A percentile compares a stretch with the other conserved stretches of the same genome.
Conservation (phyloP, 129 eudicot species). For the Tanacetum coccineum region DNA sequence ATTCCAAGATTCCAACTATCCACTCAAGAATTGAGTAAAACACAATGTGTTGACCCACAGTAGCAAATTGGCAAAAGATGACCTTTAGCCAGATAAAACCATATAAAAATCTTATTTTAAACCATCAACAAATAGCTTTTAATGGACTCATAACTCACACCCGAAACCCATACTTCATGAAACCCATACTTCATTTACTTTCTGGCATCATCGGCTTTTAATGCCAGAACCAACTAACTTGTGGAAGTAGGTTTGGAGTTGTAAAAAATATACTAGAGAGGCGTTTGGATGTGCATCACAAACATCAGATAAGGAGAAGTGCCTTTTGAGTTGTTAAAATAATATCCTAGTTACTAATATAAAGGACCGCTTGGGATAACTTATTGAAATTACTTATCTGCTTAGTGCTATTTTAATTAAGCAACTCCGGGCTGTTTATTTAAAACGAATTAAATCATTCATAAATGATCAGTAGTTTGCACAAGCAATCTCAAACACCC, state of each 20-base stretch:
- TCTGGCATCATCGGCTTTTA: neutral
- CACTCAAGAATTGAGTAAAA: too few species aligned
- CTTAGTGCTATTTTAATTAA: too few species aligned
- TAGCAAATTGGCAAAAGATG: neutral
- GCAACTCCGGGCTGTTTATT: neutral
- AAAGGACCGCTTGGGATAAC: too few species aligned
- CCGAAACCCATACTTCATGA: neutral
- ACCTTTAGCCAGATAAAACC: neutral
- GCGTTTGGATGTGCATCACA: too few species aligned
- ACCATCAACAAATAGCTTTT: neutral
- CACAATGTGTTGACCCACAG: neutral
- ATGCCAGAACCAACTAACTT: neutral
- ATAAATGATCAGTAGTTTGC: neutral
- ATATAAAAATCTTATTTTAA: neutral
- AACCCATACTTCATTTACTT: neutral
- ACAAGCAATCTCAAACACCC: too few species aligned
- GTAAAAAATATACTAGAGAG: too few species aligned
- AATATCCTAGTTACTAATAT: too few species aligned
- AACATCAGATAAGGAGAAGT: too few species aligned
- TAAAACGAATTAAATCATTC: neutral
- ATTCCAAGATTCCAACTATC: too few species aligned
- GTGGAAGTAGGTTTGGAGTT: neutral
- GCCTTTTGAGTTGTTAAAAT: too few species aligned
- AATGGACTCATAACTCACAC: too few species aligned
- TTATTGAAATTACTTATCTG: too few species aligned